These are phyloP conservation scores for Prorocentrum cordatum DNA, from an alignment of 169 alveolate species.

Conservation along the genomic window DNA sequence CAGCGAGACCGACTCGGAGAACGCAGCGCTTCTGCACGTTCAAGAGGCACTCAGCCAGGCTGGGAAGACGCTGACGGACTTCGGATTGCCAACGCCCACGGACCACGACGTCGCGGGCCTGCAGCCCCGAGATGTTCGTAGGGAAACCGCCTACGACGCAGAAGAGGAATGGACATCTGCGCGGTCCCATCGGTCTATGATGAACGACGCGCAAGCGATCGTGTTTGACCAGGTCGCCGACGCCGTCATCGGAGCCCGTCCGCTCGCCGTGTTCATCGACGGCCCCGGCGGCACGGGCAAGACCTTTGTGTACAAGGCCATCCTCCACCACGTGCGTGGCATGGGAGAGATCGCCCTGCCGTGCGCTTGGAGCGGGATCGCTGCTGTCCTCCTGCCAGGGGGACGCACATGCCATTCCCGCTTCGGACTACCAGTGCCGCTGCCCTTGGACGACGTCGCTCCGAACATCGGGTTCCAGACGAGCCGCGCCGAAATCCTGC, in stretches of 20 bases:
- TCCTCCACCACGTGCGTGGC: neutral
- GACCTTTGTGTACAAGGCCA: neutral
- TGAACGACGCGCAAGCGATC: no score
- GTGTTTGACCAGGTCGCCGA: neutral
- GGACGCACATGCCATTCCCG: constrained; percentile 11
- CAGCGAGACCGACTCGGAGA: neutral
- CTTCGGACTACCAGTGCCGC: neutral
- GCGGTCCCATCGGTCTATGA: neutral
- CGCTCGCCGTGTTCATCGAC: neutral
- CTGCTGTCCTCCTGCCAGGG: neutral
- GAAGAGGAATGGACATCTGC: neutral
- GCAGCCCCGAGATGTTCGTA: neutral
- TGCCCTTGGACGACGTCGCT: neutral
- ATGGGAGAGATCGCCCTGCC: neutral
- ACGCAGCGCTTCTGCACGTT: neutral
- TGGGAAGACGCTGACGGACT: neutral
- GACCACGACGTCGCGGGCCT: neutral
- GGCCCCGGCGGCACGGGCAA: constrained; percentile 7
- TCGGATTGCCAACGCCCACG: neutral
- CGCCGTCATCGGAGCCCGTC: neutral
- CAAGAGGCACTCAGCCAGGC: neutral
- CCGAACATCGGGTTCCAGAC: neutral
- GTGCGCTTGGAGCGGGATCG: neutral
- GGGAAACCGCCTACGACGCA: neutral
- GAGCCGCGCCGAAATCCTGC: neutral